Conservation (phyloP, 305 asterid genomes). For the Solanum hybrid region DNA sequence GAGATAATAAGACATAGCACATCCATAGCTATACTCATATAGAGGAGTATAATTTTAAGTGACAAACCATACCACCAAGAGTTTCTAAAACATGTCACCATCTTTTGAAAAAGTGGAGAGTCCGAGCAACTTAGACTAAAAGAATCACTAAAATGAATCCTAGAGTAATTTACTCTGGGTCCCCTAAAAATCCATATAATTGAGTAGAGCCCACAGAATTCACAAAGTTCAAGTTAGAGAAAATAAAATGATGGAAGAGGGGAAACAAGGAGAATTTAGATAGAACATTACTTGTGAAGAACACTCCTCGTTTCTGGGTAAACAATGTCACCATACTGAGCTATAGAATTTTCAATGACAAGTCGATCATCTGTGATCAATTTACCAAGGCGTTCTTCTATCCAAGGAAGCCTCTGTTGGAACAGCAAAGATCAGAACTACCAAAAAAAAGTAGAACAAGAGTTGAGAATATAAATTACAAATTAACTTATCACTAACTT, state of each 20-base stretch:
- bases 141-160: neutral
- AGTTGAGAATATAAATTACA: constrained; percentile 5
- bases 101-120: too few species aligned
- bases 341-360: constrained; percentile 72
- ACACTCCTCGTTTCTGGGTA: constrained; percentile 64
- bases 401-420: constrained; percentile 79
- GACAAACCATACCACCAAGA: neutral
- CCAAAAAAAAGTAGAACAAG: neutral
- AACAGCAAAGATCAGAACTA: constrained; percentile 12
- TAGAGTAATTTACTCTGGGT: neutral
- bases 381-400: constrained; percentile 86
- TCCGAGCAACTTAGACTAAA: neutral
- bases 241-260: neutral
- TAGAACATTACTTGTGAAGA: constrained; percentile 51
- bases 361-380: constrained; percentile 81
- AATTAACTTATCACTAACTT: constrained; percentile 38
- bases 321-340: constrained; percentile 83
- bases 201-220: neutral
- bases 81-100: neutral
- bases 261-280: constrained; percentile 5
- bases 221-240: neutral
- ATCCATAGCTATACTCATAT: neutral
- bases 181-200: neutral
- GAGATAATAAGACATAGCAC: neutral
- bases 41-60: neutral